A percentile compares a stretch with the other conserved stretches of the same genome.
These are phyloP conservation scores for Rhizopus delemar DNA, from an alignment of 371 early-diverging fungal species.

Conservation along the genomic window DNA sequence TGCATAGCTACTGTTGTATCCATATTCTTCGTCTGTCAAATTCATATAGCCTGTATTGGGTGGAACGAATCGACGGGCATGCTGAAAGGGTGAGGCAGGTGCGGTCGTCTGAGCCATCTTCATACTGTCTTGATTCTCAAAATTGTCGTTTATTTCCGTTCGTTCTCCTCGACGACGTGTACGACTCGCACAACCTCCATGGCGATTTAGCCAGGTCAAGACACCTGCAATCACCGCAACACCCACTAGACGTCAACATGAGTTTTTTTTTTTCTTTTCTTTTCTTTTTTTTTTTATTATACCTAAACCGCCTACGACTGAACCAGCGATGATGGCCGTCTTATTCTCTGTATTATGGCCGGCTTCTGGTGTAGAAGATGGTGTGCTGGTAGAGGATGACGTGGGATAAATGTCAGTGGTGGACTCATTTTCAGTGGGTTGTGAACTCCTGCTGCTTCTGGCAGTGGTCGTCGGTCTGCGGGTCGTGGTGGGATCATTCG, in stretches of 20 bases:
- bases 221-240: conserved; percentile 25
- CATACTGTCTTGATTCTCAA: conserved; percentile 8
- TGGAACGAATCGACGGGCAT: conserved; percentile 39
- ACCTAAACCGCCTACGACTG: conserved; percentile 31
- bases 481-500: neutral
- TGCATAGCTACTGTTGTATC: conserved; percentile 12
- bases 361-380: neutral
- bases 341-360: conserved; percentile 2
- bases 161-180: conserved; percentile 24
- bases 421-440: conserved; percentile 1
- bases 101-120: conserved; percentile 15
- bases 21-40: conserved; percentile 30
- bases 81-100: conserved; percentile 30
- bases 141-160: conserved; percentile 4
- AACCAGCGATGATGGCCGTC: conserved; percentile 26
- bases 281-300: neutral
- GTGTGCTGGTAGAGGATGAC: neutral
- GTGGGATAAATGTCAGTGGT: neutral
- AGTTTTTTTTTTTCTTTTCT: neutral
- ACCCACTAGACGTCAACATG: conserved; percentile 14
- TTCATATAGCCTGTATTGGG: conserved; percentile 36
- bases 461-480: neutral
- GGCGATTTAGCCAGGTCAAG: conserved; percentile 27
- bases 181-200: conserved; percentile 36
- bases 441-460: neutral